Conservation (phyloP, 345 rosid species). For the Raphanus sativus region DNA sequence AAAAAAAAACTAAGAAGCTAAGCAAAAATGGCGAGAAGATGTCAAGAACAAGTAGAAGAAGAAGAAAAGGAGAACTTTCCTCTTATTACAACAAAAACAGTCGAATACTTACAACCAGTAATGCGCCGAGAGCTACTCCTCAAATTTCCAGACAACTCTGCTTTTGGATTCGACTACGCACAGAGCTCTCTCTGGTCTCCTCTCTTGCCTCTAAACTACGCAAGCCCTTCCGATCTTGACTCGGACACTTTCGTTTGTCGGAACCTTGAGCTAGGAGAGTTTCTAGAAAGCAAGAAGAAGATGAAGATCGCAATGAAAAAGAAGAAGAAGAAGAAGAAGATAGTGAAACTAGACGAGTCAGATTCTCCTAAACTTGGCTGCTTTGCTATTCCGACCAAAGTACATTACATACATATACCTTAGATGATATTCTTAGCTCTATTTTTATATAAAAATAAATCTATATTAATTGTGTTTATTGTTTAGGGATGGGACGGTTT, state of each 20-base stretch:
- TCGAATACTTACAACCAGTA: slow-evolving; percentile 69
- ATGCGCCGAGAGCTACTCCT: slow-evolving; percentile 74
- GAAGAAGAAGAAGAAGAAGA: slow-evolving; percentile 28
- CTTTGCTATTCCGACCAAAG: slow-evolving; percentile 51
- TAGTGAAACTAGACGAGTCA: slow-evolving; percentile 23
- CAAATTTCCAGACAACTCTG: slow-evolving; percentile 81
- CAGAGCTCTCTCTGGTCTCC: slow-evolving; percentile 98
- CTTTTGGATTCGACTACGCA: slow-evolving; percentile 67
- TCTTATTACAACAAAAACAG: slow-evolving; percentile 56
- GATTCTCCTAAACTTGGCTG: slow-evolving; percentile 49
- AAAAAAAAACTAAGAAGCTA: not conserved
- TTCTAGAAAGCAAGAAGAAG: slow-evolving; percentile 23
- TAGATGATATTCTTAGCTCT: not conserved
- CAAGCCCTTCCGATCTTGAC: slow-evolving; percentile 45
- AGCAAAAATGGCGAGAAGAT: slow-evolving; percentile 16
- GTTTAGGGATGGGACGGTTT: slow-evolving; percentile 67
- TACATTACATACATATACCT: slow-evolving; percentile 15
- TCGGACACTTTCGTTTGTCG: slow-evolving; percentile 41
- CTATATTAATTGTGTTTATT: not conserved
- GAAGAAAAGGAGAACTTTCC: slow-evolving; percentile 45
- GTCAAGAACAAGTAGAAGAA: slow-evolving; percentile 37
- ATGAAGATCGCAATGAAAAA: slow-evolving; percentile 10
- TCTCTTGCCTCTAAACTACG: slow-evolving; percentile 57
- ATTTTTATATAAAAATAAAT: not conserved
- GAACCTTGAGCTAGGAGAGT: slow-evolving; percentile 40